These are phyloP conservation scores for Pyricularia pennisetigena DNA, from an alignment of 2,329 filamentous ascomycete genomes.

Conservation along the genomic window DNA sequence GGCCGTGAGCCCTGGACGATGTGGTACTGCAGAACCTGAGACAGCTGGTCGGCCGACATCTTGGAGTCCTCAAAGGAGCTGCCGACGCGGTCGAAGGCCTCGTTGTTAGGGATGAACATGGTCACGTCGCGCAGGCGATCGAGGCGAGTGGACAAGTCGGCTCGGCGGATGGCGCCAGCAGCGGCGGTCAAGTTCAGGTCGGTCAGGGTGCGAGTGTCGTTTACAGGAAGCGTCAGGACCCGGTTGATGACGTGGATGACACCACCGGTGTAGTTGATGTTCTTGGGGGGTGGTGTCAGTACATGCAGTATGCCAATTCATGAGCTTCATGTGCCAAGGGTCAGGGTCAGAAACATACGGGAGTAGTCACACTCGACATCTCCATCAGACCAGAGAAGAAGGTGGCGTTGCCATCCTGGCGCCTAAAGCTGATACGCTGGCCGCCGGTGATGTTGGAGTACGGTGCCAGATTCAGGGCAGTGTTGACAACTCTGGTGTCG, in stretches of 20 bases:
- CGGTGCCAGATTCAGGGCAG: conserved; percentile 34
- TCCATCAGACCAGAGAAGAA: conserved; percentile 42
- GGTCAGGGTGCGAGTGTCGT: conserved; percentile 28
- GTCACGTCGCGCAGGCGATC: conserved; percentile 39
- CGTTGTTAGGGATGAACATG: conserved; percentile 54
- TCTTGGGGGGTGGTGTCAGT: conserved; percentile 18
- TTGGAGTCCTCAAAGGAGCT: conserved; percentile 30
- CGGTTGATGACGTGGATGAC: conserved; percentile 43
- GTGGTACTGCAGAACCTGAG: conserved; percentile 52
- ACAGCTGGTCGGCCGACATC: conserved; percentile 35
- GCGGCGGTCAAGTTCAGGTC: conserved; percentile 33
- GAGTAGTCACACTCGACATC: conserved; percentile 34
- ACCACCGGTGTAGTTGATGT: conserved; percentile 43
- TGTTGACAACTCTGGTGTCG: conserved; percentile 24
- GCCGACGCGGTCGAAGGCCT: conserved; percentile 47
- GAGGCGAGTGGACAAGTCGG: conserved; percentile 30
- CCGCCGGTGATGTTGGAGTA: conserved; percentile 51
- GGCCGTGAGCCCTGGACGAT: conserved; percentile 42
- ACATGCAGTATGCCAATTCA: not conserved
- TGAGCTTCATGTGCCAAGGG: not conserved
- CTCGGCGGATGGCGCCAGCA: conserved; percentile 32
- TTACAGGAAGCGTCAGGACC: conserved; percentile 34
- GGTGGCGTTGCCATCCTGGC: conserved; percentile 28
- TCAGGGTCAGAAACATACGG: conserved; percentile 26
- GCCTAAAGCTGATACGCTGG: conserved; percentile 41